Evolutionary conservation across 768 basidiomycete species (phyloP), one percentile per base, ranked within the genome.

Genomic region (Panaeolus cyanescens): DNA sequence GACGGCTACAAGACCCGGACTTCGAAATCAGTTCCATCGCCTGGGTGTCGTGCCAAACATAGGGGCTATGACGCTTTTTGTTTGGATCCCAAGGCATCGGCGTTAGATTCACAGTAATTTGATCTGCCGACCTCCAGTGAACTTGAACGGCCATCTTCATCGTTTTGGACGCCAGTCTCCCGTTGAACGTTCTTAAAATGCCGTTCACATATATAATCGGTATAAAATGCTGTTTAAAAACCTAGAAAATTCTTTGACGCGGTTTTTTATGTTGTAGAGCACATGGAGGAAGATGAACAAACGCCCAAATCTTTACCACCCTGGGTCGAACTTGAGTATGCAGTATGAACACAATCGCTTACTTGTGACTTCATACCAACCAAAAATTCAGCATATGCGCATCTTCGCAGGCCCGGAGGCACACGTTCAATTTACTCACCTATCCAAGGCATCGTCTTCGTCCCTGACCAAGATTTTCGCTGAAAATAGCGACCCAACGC

Each of bases 291-390:
- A 55, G 96, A 98, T 71, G 95, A 95, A 62, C 80, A 84, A 13
- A 84, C 83, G 0, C 79, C 86, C 1, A 85, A 83, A 65, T 81
- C 90, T 3, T 83, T 93, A 39, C 92, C 92, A 20, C 86, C 85
- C 13, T 99, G 96, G 96, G 96, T 98, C 32, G 85, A 90, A 66
- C 85, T 98, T 53, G 96, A 98, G 81, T 98, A 96, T 71, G 81
- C 83, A 68, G 93, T 92, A 60, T 62, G 83, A 61, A 42, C 39
- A 53, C 17, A 20, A 22, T 36, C 32, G 54, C n/a, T 19, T 30
- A 22, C 55, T 33, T 56, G 54, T 33, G n/a, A 30, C 13, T 34
- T 32, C 31, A 30, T 30, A 42, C 20, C 50, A 60, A 20, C 34
- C 54, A 32, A 57, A 33, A 12, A 36, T 20, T 28, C 33, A 94